Conservation (phyloP, 805 yeast genomes). For the Maudiozyma turicensis region DNA sequence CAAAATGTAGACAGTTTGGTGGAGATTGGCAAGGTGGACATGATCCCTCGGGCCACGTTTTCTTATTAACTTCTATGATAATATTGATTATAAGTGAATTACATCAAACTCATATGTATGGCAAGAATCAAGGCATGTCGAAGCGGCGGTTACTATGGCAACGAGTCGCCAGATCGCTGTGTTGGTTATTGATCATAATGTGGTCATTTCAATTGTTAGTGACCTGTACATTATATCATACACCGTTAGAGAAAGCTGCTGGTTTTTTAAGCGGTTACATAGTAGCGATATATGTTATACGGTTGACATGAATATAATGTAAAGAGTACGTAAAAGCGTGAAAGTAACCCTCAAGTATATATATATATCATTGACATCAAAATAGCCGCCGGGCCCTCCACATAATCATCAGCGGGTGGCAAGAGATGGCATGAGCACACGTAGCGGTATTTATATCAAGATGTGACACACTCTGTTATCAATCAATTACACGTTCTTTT, state of each 20-base stretch:
- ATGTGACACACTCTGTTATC: no score
- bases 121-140: no score
- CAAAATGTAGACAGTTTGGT: constrained; percentile 45
- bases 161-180: background rate
- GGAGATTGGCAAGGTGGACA: constrained; percentile 81
- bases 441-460: no score
- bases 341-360: no score
- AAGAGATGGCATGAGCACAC: no score
- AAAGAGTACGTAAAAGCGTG: background rate
- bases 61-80: constrained; percentile 40
- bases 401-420: no score
- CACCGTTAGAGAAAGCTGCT: constrained; percentile 54
- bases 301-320: background rate
- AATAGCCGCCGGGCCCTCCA: no score
- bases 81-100: constrained; percentile 55
- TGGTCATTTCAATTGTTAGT: background rate
- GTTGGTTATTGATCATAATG: background rate
- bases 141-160: background rate
- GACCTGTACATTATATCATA: constrained; percentile 37
- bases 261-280: constrained; percentile 57
- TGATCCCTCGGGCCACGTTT: constrained; percentile 93
- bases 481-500: no score
- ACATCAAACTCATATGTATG: background rate
- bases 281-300: background rate
- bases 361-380: no score